These are phyloP conservation scores for Herpetomonas samuelpessoai DNA, from an alignment of 208 protist genomes.

Conservation along the genomic window DNA sequence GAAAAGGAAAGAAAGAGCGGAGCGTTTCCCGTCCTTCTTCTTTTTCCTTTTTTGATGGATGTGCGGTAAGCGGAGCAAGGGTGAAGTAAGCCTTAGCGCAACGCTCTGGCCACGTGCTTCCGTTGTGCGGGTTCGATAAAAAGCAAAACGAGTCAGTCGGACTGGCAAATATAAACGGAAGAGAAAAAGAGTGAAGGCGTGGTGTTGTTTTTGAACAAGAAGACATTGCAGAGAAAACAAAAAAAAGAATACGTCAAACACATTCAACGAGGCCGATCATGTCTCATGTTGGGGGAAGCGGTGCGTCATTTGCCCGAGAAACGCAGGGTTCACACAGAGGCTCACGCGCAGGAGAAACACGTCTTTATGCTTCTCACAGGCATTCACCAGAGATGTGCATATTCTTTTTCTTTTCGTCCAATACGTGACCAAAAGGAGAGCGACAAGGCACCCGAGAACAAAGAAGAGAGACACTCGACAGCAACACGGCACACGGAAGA, in stretches of 20 bases:
- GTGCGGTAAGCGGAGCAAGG: too few species aligned
- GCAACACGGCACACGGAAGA: background rate
- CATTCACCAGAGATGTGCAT: background rate
- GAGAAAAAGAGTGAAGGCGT: constrained; percentile 5
- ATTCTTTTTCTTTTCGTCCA: constrained; percentile 8
- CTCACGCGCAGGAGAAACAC: background rate
- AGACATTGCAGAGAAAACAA: constrained; percentile 3
- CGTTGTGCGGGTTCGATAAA: too few species aligned
- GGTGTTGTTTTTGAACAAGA: background rate
- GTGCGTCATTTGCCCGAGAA: too few species aligned
- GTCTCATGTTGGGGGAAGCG: too few species aligned
- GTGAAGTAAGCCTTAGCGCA: too few species aligned
- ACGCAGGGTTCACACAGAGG: too few species aligned
- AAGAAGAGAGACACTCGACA: background rate
- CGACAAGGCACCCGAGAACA: constrained; percentile 5
- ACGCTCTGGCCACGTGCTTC: too few species aligned
- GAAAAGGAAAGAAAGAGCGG: background rate
- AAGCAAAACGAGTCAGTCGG: too few species aligned
- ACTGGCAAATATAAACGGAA: background rate
- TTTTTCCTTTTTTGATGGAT: constrained; percentile 3
- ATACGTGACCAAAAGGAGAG: constrained; percentile 2
- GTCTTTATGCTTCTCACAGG: constrained; percentile 2
- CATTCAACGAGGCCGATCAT: background rate
- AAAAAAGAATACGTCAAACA: constrained; percentile 6
- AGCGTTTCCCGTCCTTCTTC: constrained; percentile 2